phyloP scores from a whole-genome alignment of 2,329 filamentous ascomycete genomes.

The Coleophoma eucalyptorum region DNA sequence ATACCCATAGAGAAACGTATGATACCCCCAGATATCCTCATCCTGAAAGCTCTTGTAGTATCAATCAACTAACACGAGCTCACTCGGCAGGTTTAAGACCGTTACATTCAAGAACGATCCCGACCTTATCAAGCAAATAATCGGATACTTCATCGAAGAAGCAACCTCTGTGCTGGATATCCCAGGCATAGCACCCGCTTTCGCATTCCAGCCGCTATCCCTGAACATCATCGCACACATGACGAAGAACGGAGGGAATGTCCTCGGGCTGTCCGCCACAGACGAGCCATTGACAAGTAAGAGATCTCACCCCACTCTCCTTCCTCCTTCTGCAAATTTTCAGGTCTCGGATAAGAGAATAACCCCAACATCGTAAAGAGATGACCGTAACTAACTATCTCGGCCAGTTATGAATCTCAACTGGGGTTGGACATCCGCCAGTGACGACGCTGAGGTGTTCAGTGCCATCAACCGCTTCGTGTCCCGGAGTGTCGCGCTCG shows the following conservation, averaged over 20 bases:
- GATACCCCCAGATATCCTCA: too few relatives aligned
- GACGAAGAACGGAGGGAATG: slow-evolving; percentile 17
- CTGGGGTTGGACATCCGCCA: slow-evolving; percentile 7
- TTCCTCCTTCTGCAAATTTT: not conserved
- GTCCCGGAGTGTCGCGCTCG: slow-evolving; percentile 3
- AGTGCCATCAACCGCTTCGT: slow-evolving; percentile 5
- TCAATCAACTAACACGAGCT: not conserved
- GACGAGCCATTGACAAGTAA: slow-evolving; percentile 13
- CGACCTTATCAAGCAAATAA: slow-evolving; percentile 10
- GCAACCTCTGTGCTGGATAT: slow-evolving; percentile 5
- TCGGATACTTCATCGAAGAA: slow-evolving; percentile 15
- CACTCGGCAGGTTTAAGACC: slow-evolving; percentile 11
- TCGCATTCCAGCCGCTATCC: slow-evolving; percentile 17
- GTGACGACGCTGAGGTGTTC: slow-evolving; percentile 7
- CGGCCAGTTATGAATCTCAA: slow-evolving; percentile 11
- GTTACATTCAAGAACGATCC: slow-evolving; percentile 15
- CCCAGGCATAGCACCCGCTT: slow-evolving; percentile 8
- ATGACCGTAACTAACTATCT: not conserved
- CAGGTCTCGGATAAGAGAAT: not conserved
- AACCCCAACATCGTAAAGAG: too few relatives aligned
- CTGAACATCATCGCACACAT: slow-evolving; percentile 14
- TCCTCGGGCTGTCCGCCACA: slow-evolving; percentile 12
- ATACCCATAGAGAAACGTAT: slow-evolving; percentile 6
- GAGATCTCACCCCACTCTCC: not conserved
- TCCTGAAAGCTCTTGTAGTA: not conserved